Conservation (phyloP, 306 rosid species). For the Coriaria nepalensis region DNA sequence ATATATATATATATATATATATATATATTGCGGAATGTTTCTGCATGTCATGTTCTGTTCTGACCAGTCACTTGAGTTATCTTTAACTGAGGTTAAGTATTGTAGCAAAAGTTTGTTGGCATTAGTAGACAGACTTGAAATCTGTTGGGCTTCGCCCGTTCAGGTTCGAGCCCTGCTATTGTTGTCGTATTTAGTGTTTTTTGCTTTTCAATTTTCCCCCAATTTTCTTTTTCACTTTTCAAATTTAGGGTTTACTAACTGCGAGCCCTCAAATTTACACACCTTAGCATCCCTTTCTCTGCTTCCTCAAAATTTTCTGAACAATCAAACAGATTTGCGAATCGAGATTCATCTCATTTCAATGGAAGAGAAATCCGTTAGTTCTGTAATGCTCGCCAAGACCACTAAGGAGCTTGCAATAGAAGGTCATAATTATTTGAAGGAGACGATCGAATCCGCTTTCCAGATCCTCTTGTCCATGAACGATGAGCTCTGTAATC, state of each 20-base stretch:
- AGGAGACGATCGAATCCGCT: conserved; percentile 75
- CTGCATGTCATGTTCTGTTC: no score
- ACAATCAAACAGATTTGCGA: no score
- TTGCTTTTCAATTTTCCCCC: background rate
- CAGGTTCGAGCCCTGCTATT: conserved; percentile 22
- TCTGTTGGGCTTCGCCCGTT: conserved; percentile 22
- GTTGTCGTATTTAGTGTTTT: conserved; percentile 2
- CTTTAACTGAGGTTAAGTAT: no score
- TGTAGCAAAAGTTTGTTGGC: no score
- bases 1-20: no score
- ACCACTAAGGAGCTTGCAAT: conserved; percentile 68
- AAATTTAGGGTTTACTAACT: conserved; percentile 6
- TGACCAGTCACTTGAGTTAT: no score
- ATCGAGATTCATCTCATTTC: no score
- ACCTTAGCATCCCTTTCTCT: background rate
- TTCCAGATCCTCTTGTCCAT: conserved; percentile 84
- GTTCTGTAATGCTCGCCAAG: conserved; percentile 22
- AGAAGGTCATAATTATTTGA: conserved; percentile 72
- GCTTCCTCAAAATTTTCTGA: no score
- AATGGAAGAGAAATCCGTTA: conserved; percentile 46
- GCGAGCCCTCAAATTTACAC: background rate
- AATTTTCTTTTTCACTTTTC: background rate
- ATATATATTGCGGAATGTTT: no score
- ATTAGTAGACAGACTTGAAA: conserved; percentile 22
- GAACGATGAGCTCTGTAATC: conserved; percentile 96